These are phyloP conservation scores for Papiliotrema nemorosa DNA, from an alignment of 1,284 basidiomycete species.

Conservation along the genomic window DNA sequence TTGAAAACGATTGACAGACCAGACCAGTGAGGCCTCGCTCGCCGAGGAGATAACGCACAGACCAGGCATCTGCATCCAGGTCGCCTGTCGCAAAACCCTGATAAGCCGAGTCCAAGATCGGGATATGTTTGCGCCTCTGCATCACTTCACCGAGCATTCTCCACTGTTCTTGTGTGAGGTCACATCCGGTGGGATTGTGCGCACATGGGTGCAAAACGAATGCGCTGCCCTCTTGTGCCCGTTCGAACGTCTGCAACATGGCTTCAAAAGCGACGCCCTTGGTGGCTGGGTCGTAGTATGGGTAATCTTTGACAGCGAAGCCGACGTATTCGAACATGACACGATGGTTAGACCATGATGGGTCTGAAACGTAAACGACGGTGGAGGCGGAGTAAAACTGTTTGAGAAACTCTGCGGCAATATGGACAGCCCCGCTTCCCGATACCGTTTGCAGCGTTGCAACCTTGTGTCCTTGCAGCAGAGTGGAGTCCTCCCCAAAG, in stretches of 20 bases:
- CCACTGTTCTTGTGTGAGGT: constrained; percentile 89
- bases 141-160: constrained; percentile 70
- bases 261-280: constrained; percentile 79
- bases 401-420: constrained; percentile 79
- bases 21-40: constrained; percentile 6
- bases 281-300: constrained; percentile 86
- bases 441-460: constrained; percentile 83
- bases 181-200: constrained; percentile 94
- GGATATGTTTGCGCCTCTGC: constrained; percentile 72
- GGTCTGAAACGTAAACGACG: constrained; percentile 76
- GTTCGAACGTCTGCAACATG: constrained; percentile 60
- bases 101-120: constrained; percentile 94
- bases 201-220: constrained; percentile 90
- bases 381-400: constrained; percentile 71
- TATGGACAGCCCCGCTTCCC: constrained; percentile 91
- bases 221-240: constrained; percentile 66
- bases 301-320: constrained; percentile 73
- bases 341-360: constrained; percentile 94
- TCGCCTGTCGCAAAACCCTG: constrained; percentile 56
- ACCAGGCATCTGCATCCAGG: constrained; percentile 53
- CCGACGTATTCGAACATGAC: constrained; percentile 82
- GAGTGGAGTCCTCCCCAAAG: constrained; percentile 58
- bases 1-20: constrained; percentile 75
- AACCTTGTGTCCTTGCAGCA: constrained; percentile 19
- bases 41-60: constrained; percentile 18